Conservation (phyloP, 257 asterid species). For the Scutellaria barbata region DNA sequence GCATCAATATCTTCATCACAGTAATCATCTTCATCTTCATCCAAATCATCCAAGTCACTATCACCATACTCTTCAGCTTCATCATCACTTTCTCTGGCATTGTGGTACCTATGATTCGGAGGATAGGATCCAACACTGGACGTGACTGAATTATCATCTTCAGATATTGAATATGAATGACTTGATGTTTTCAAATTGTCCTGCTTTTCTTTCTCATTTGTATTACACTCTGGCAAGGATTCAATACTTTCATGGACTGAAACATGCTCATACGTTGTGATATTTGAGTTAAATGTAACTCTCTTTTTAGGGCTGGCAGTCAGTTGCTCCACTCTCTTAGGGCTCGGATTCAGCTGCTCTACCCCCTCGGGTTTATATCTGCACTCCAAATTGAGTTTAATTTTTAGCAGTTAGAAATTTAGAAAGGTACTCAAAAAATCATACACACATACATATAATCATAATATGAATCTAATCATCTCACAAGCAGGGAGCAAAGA, state of each 20-base stretch:
- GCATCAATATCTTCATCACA: constrained; percentile 50
- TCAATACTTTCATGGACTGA: constrained; percentile 59
- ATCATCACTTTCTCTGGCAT: constrained; percentile 81
- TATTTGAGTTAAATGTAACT: constrained; percentile 82
- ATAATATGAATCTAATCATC: not conserved
- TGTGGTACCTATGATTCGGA: constrained; percentile 87
- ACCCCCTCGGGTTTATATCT: constrained; percentile 63
- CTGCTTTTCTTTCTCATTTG: constrained; percentile 40
- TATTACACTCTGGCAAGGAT: constrained; percentile 51
- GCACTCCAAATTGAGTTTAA: constrained; percentile 32
- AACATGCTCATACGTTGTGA: constrained; percentile 73
- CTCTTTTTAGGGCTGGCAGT: constrained; percentile 62
- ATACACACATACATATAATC: not conserved
- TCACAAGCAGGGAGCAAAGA: not conserved
- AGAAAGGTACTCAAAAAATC: not conserved
- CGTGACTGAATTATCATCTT: constrained; percentile 55
- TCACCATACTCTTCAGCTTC: constrained; percentile 74
- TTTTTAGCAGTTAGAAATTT: not conserved
- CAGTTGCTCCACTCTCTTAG: constrained; percentile 61
- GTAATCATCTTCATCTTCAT: constrained; percentile 48
- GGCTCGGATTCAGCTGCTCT: constrained; percentile 43
- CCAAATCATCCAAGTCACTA: constrained; percentile 65
- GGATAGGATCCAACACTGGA: constrained; percentile 81
- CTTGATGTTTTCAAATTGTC: constrained; percentile 36
- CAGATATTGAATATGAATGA: constrained; percentile 49